These are phyloP conservation scores for Cladophialophora psammophila DNA, from an alignment of 2,329 filamentous ascomycete species.

Conservation along the genomic window DNA sequence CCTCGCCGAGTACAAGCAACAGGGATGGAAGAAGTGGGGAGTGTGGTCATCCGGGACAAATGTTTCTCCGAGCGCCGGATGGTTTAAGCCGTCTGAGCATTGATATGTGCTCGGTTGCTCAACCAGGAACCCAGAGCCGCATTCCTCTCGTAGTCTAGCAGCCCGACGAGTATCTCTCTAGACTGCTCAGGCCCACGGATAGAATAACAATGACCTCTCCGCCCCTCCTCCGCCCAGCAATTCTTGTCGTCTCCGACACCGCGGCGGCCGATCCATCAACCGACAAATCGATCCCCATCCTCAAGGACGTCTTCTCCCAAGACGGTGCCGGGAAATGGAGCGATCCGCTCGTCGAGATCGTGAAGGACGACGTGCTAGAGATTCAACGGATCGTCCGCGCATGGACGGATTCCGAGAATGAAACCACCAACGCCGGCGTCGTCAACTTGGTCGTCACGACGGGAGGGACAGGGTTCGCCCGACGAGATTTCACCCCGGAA, in stretches of 20 bases:
- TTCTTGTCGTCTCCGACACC: constrained; percentile 91
- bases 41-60: background rate
- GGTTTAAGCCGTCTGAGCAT: background rate
- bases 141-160: background rate
- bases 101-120: too few relatives aligned
- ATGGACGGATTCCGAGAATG: constrained; percentile 71
- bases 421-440: constrained; percentile 44
- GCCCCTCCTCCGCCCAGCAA: constrained; percentile 70
- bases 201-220: constrained; percentile 11
- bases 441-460: constrained; percentile 84
- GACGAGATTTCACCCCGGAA: constrained; percentile 87
- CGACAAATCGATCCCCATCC: constrained; percentile 73
- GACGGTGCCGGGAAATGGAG: constrained; percentile 76
- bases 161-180: background rate
- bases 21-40: background rate
- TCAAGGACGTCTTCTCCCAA: constrained; percentile 72
- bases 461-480: constrained; percentile 91
- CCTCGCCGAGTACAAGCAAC: too few relatives aligned
- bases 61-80: constrained; percentile 1
- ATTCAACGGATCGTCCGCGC: constrained; percentile 76
- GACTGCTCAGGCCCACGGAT: background rate
- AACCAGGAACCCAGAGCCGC: too few relatives aligned
- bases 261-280: constrained; percentile 79
- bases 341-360: constrained; percentile 73
- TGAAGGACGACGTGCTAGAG: constrained; percentile 74